Percentiles rank a stretch among this genome's conserved stretches.
These are phyloP conservation scores for Globisporangium spiculum DNA, from an alignment of 352 stramenopile genomes.

Conservation along the genomic window DNA sequence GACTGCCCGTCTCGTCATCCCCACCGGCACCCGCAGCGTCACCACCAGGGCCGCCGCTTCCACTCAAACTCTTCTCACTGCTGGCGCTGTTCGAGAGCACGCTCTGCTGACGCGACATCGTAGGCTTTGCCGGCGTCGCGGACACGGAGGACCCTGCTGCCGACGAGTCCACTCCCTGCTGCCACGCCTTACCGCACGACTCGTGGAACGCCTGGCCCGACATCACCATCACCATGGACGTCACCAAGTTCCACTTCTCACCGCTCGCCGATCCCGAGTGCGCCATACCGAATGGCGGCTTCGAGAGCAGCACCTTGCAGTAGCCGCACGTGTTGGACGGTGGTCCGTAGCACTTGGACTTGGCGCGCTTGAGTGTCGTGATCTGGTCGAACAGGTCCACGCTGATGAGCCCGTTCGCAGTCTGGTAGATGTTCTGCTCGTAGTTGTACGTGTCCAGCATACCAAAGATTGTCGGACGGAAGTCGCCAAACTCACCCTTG, in stretches of 20 bases:
- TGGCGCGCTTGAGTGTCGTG: conserved; percentile 70
- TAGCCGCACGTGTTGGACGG: conserved; percentile 77
- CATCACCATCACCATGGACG: conserved; percentile 80
- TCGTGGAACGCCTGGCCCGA: conserved; percentile 82
- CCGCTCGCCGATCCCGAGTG: conserved; percentile 57
- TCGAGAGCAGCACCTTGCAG: conserved; percentile 78
- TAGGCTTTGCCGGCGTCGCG: conserved; percentile 18
- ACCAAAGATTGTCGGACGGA: conserved; percentile 92
- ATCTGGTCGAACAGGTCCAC: conserved; percentile 85
- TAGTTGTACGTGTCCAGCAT: conserved; percentile 94
- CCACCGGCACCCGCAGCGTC: neutral
- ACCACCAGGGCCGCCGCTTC: conserved; percentile 17
- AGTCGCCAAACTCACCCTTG: conserved; percentile 91
- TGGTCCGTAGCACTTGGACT: conserved; percentile 66
- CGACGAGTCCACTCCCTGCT: conserved; percentile 64
- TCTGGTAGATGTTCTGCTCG: conserved; percentile 89
- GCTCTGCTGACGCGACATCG: conserved; percentile 38
- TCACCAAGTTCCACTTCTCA: conserved; percentile 85
- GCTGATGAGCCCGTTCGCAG: conserved; percentile 79
- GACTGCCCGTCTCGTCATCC: conserved; percentile 52
- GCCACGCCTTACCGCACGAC: conserved; percentile 82
- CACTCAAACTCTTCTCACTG: conserved; percentile 29
- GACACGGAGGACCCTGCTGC: conserved; percentile 1
- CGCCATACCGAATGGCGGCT: conserved; percentile 83
- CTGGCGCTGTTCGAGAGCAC: conserved; percentile 16